A percentile compares a stretch with the other conserved stretches of the same genome.
phyloP scores from a whole-genome alignment of 163 green algal genomes.

The Scenedesmus sp. region DNA sequence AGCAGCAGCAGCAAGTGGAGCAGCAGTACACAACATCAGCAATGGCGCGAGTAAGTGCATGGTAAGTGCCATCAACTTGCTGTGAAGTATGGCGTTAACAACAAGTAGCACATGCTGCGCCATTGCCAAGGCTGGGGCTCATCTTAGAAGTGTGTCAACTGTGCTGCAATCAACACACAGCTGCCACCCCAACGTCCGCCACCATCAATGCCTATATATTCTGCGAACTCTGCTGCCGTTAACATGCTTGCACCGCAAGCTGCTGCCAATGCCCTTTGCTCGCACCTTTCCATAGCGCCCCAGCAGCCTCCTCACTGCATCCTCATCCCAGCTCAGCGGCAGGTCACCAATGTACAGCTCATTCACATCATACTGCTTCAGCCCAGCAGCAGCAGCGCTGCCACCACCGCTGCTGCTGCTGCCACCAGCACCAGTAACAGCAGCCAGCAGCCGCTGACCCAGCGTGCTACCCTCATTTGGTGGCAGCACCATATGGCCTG shows the following conservation, averaged over 20 bases:
- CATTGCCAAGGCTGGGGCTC: too few species aligned
- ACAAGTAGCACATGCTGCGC: too few species aligned
- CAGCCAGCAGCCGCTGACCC: neutral
- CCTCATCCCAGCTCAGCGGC: slow-evolving; percentile 11
- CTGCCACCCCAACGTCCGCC: neutral
- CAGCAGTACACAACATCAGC: neutral
- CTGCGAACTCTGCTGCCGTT: neutral
- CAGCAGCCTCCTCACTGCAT: slow-evolving; percentile 32
- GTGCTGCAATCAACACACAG: neutral
- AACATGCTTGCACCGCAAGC: neutral
- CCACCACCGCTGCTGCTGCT: neutral
- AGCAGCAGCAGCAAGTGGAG: neutral
- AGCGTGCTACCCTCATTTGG: neutral
- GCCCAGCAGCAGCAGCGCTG: neutral
- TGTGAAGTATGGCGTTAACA: too few species aligned
- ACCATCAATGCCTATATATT: neutral
- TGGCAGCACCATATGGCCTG: neutral
- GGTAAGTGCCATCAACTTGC: too few species aligned
- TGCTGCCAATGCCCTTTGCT: neutral
- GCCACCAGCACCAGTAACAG: neutral
- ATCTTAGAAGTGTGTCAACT: too few species aligned
- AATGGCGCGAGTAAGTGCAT: too few species aligned
- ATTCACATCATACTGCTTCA: slow-evolving; percentile 51
- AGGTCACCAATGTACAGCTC: slow-evolving; percentile 46
- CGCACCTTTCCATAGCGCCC: neutral